Base-by-base conservation (phyloP, 2,329 filamentous ascomycete species). In the Fusarium torreyae region DNA sequence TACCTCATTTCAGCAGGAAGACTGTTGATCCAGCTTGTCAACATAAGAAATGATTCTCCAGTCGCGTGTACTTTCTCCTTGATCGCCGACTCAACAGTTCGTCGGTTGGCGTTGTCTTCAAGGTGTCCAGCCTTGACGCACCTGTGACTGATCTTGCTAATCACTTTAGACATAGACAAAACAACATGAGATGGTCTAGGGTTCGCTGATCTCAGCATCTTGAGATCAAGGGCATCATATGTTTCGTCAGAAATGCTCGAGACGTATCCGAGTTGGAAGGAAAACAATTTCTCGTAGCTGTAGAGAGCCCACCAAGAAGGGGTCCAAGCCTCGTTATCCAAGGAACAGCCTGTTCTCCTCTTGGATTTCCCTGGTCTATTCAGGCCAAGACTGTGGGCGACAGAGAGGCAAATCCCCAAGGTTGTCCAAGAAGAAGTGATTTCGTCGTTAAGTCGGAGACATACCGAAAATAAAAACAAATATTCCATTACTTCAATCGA, bases 341-440 rank as follows among this genome's bases (percentile, higher is more conserved):
- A n/a, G 0, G 22, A 15, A 6, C 18, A 40, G 14, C 22, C 8
- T 0, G 8, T 57, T 1, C 20, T 63, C 0, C 10, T 31, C 5
- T 39, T 15, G 0, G 38, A 20, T 1, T 26, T 36, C 0, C 38
- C 46, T 0, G 34, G 34, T 1, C 43, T n/a, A 0, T 56, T 46
- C 0, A 63, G 48, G 0, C 57, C 57, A 0, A 63, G 28, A 0
- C 40, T 56, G 11, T 63, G 59, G 0, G 59, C 48, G 0, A 63
- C 42, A 0, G 59, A 63, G 0, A 63, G 28, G 4, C 59, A 63
- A 7, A 48, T 38, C 0, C 59, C 59, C 1, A 63, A 40, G 0
- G 59, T 43, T 9, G 59, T 63, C 59, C 59, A 63, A 1, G 59
- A 51, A 2, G 59, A 62, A 1, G 38, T 63, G 4, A 63, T 55